Evolutionary conservation across 2,329 filamentous ascomycete genomes (phyloP).

Genomic region (Pyrenophora graminea): DNA sequence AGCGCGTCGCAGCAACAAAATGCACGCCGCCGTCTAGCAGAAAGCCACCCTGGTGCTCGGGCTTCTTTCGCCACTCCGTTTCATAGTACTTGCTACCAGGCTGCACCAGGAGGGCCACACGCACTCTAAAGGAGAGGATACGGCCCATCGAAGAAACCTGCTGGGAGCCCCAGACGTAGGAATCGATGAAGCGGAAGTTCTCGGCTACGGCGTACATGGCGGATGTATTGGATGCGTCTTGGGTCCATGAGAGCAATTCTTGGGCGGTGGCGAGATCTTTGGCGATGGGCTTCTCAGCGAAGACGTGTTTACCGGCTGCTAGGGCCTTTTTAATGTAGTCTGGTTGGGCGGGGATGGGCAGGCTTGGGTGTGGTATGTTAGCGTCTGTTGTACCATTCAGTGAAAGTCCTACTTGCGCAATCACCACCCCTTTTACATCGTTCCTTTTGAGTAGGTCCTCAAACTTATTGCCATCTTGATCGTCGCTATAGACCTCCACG

Average conservation of each 20-base stretch:
- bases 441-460: conserved; percentile 58
- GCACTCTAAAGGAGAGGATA: conserved; percentile 59
- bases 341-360: conserved; percentile 67
- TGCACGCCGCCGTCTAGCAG: conserved; percentile 78
- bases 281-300: conserved; percentile 71
- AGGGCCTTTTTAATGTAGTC: conserved; percentile 62
- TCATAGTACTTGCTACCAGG: conserved; percentile 60
- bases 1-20: conserved; percentile 65
- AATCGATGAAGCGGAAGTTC: conserved; percentile 69
- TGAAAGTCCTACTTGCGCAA: conserved; percentile 49
- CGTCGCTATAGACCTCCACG: conserved; percentile 64
- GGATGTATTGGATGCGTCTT: conserved; percentile 44
- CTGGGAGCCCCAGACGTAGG: conserved; percentile 57
- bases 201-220: conserved; percentile 63
- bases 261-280: conserved; percentile 59
- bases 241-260: conserved; percentile 55
- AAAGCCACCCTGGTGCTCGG: conserved; percentile 75
- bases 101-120: conserved; percentile 52
- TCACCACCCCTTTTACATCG: conserved; percentile 61
- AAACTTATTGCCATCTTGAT: conserved; percentile 54
- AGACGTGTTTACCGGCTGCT: conserved; percentile 69
- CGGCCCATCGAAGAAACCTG: conserved; percentile 59
- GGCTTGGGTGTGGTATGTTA: conserved; percentile 27
- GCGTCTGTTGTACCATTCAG: not conserved
- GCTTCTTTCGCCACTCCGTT: conserved; percentile 67